These are phyloP conservation scores for Pseudocercospora vitis DNA, from an alignment of 2,329 filamentous ascomycete genomes.

Conservation along the genomic window DNA sequence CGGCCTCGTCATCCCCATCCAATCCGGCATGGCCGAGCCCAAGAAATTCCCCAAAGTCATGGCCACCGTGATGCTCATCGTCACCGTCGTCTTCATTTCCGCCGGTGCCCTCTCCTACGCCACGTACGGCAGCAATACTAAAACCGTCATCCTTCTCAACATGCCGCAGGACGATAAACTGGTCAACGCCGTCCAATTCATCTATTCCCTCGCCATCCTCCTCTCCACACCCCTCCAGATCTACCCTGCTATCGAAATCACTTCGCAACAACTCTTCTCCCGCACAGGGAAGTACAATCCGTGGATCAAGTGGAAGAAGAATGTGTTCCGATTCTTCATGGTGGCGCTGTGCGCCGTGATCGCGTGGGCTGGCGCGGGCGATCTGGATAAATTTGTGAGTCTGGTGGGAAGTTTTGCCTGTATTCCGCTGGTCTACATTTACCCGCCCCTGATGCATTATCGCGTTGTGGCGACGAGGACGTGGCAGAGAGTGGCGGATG, in stretches of 20 bases:
- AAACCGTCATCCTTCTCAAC: conserved; percentile 95
- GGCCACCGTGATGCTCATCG: conserved; percentile 88
- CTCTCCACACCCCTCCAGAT: conserved; percentile 94
- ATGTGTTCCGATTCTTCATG: conserved; percentile 89
- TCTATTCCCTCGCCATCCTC: conserved; percentile 97
- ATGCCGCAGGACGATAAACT: conserved; percentile 92
- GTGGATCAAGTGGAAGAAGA: conserved; percentile 99
- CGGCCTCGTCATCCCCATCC: conserved; percentile 95
- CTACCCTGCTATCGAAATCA: conserved; percentile 96
- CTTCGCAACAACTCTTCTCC: conserved; percentile 90
- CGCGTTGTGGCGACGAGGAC: conserved; percentile 70
- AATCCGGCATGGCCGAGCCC: conserved; percentile 92
- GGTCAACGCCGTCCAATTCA: conserved; percentile 92
- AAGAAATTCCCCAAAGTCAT: conserved; percentile 88
- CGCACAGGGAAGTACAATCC: conserved; percentile 96
- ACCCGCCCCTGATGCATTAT: conserved; percentile 90
- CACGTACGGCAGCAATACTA: conserved; percentile 89
- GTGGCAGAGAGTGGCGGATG: conserved; percentile 69
- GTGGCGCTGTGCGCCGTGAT: conserved; percentile 83
- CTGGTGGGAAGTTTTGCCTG: conserved; percentile 97
- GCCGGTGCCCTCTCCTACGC: conserved; percentile 95
- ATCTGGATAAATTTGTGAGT: conserved; percentile 96
- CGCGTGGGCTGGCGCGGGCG: conserved; percentile 87
- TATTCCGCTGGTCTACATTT: conserved; percentile 94
- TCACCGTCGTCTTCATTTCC: conserved; percentile 83